A percentile compares a stretch with the other conserved stretches of the same genome.
Evolutionary conservation across 2,329 filamentous ascomycete genomes (phyloP).

Genomic region (Davidsoniella eucalypti): DNA sequence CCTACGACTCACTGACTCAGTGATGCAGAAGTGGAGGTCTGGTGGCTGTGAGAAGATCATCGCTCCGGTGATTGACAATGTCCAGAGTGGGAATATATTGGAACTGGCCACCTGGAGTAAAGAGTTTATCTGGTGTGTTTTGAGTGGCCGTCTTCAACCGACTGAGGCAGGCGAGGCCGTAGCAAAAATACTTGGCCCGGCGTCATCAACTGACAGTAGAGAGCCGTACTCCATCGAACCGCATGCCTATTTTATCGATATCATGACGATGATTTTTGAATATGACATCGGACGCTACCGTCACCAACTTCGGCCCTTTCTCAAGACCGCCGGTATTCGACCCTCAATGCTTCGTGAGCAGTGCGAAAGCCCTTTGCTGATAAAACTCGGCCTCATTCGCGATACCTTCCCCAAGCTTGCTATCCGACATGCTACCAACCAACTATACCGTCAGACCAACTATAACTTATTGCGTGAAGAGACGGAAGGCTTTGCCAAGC

Average conservation of each 20-base stretch:
- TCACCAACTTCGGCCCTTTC: conserved; percentile 45
- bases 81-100: conserved; percentile 49
- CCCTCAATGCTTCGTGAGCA: conserved; percentile 58
- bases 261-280: conserved; percentile 62
- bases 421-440: conserved; percentile 80
- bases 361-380: conserved; percentile 63
- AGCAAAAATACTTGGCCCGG: conserved; percentile 52
- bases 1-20: conserved; percentile 48
- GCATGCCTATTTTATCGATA: conserved; percentile 64
- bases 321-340: conserved; percentile 57
- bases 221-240: conserved; percentile 40
- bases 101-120: conserved; percentile 61
- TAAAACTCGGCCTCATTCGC: conserved; percentile 63
- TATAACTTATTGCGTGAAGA: conserved; percentile 94
- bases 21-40: conserved; percentile 49
- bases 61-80: conserved; percentile 45
- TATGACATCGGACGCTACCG: conserved; percentile 38
- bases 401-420: conserved; percentile 71
- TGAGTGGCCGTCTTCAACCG: conserved; percentile 52
- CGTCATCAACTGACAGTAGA: conserved; percentile 32
- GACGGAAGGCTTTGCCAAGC: conserved; percentile 89
- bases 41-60: conserved; percentile 52
- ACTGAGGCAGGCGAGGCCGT: conserved; percentile 55
- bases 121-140: conserved; percentile 62
- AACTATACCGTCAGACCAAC: conserved; percentile 88